Conservation (phyloP, 805 yeast genomes). For the Candida wancherniae region DNA sequence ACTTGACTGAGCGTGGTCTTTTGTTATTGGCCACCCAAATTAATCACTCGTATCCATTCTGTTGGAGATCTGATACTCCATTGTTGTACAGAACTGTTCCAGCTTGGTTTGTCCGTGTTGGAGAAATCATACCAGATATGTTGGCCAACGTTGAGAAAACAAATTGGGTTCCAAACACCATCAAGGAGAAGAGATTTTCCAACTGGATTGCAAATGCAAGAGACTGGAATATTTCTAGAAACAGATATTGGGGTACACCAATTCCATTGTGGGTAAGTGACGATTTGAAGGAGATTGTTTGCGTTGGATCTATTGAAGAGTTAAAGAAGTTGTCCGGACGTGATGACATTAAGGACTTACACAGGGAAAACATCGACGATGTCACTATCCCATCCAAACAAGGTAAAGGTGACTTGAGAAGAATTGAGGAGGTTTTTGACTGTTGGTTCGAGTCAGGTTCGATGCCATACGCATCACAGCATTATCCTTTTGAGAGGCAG, state of each 20-base stretch:
- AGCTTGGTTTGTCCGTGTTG: slow-evolving; percentile 95
- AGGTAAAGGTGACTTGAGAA: slow-evolving; percentile 82
- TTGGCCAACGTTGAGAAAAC: slow-evolving; percentile 79
- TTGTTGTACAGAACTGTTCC: slow-evolving; percentile 94
- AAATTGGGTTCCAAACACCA: slow-evolving; percentile 88
- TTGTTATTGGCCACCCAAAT: slow-evolving; percentile 75
- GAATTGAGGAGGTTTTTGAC: slow-evolving; percentile 97
- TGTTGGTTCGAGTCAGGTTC: slow-evolving; percentile 99
- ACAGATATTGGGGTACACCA: slow-evolving; percentile 99
- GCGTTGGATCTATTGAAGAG: slow-evolving; percentile 88
- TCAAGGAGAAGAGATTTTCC: slow-evolving; percentile 92
- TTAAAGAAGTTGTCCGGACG: slow-evolving; percentile 81
- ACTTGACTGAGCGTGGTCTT: slow-evolving; percentile 72
- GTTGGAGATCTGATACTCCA: slow-evolving; percentile 99
- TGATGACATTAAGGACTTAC: slow-evolving; percentile 78
- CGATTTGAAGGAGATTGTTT: slow-evolving; percentile 86
- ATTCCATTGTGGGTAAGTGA: slow-evolving; percentile 97
- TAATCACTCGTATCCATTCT: slow-evolving; percentile 96
- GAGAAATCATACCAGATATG: slow-evolving; percentile 84
- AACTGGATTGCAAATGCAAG: slow-evolving; percentile 99
- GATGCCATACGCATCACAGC: slow-evolving; percentile 97
- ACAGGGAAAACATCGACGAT: slow-evolving; percentile 87
- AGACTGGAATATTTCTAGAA: slow-evolving; percentile 98
- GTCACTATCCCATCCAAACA: slow-evolving; percentile 87
- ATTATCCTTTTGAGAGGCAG: slow-evolving; percentile 89